These are phyloP conservation scores for Mycena albidolilacea DNA, from an alignment of 768 basidiomycete species.

Conservation along the genomic window DNA sequence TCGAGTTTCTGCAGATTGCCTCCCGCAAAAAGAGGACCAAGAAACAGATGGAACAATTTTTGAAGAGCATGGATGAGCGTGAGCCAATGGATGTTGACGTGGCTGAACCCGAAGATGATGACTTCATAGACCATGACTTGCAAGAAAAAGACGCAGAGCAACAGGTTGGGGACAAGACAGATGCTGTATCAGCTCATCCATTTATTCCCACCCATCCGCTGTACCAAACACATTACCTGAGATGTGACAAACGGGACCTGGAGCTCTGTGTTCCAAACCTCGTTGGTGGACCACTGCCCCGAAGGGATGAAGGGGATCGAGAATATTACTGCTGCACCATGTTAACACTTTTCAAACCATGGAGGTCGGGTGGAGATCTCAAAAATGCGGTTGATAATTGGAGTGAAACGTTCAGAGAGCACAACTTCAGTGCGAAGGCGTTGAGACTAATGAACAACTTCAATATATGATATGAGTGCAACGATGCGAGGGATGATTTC, in stretches of 20 bases:
- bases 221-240: not conserved
- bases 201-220: not conserved
- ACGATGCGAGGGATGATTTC: constrained; percentile 8
- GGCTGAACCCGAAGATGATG: not conserved
- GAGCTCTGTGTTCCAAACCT: not conserved
- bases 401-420: not conserved
- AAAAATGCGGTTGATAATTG: not conserved
- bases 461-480: not conserved
- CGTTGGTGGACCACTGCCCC: not conserved
- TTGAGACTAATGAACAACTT: constrained; percentile 3
- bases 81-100: not conserved
- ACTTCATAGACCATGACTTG: not conserved
- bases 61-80: not conserved
- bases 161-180: not conserved
- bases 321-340: not conserved
- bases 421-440: not conserved
- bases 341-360: not conserved
- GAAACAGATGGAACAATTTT: not conserved
- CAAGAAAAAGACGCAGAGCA: not conserved
- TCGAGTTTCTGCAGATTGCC: not conserved
- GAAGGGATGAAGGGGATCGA: not conserved
- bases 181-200: not conserved
- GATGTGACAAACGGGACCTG: not conserved
- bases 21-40: not conserved
- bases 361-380: not conserved